Percentiles rank a stretch among this genome's conserved stretches.
Evolutionary conservation across 768 basidiomycete genomes (phyloP).

Genomic region (Amanita phalloides): DNA sequence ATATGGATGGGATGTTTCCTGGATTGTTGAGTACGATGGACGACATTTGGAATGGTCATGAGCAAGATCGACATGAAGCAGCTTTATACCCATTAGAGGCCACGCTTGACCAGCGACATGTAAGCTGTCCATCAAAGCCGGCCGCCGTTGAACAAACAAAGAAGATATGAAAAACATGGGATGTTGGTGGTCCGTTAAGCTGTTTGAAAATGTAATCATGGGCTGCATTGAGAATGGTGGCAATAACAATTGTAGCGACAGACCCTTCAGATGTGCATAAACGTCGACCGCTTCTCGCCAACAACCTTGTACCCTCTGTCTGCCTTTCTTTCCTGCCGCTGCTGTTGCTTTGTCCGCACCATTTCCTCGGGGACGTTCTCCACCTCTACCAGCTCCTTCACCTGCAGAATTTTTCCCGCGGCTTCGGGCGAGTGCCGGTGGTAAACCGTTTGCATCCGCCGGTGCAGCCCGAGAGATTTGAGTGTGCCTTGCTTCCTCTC

Average conservation of each 20-base stretch:
- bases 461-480: slow-evolving; percentile 72
- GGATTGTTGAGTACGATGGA: too few species aligned
- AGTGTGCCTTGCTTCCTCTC: slow-evolving; percentile 63
- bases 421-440: slow-evolving; percentile 60
- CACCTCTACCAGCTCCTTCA: slow-evolving; percentile 88
- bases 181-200: too few species aligned
- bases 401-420: slow-evolving; percentile 76
- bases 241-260: neutral
- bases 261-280: slow-evolving; percentile 20
- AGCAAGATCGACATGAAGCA: too few species aligned
- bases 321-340: slow-evolving; percentile 55
- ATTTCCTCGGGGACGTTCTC: slow-evolving; percentile 64
- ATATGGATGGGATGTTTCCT: neutral
- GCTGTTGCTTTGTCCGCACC: slow-evolving; percentile 63
- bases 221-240: neutral
- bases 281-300: slow-evolving; percentile 20
- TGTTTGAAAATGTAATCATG: too few species aligned
- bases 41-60: too few species aligned
- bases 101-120: too few species aligned
- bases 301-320: slow-evolving; percentile 58
- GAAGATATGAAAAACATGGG: too few species aligned
- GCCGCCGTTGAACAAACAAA: too few species aligned
- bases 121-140: too few species aligned
- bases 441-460: slow-evolving; percentile 79
- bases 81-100: too few species aligned